Base-by-base conservation (phyloP, 108 stramenopile species). In the Nitzschia palea region DNA sequence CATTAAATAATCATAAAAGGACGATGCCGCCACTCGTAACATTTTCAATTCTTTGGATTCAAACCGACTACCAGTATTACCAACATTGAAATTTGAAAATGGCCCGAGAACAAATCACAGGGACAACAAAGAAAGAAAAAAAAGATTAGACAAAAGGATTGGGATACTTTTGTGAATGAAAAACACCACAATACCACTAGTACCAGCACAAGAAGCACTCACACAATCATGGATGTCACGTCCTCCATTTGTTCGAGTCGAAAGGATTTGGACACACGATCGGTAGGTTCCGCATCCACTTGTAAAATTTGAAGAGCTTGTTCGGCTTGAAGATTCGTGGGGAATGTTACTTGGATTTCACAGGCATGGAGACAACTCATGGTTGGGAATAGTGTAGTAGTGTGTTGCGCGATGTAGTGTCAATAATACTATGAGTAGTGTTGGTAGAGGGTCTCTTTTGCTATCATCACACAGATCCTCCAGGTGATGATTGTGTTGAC, bases 1-100 rank as follows among this genome's bases (percentile, higher is more conserved):
- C 33, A 62, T 70, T 53, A 89, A 68, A 81, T 85, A 90, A 61
- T 94, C 89, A 56, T 85, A 90, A 52, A 88, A 90, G 18, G 92
- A 89, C 2, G 87, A 89, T 14, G 91, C 73, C n/a, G 84, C 67
- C 0, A 94, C 92, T 55, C 92, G 76, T 12, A 94, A 57, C 86
- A 94, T 82, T 76, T 89, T 94, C 17, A 85, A 70, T 50, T 94
- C 89, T n/a, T 80, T 85, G 28, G 87, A 82, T 68, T 84, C 74
- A 55, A 91, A 79, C 44, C 62, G 64, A 31, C 84, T 85, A 40
- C 52, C 2, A n/a, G n/a, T n/a, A n/a, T n/a, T n/a, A n/a, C n/a
- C n/a, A n/a, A n/a, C n/a, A n/a, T n/a, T n/a, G n/a, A n/a, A n/a
- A n/a, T n/a, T n/a, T n/a, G n/a, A n/a, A n/a, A n/a, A n/a, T n/a